Evolutionary conservation across 2,329 filamentous ascomycete genomes (phyloP).

Genomic region (Fragosphaeria purpurea): DNA sequence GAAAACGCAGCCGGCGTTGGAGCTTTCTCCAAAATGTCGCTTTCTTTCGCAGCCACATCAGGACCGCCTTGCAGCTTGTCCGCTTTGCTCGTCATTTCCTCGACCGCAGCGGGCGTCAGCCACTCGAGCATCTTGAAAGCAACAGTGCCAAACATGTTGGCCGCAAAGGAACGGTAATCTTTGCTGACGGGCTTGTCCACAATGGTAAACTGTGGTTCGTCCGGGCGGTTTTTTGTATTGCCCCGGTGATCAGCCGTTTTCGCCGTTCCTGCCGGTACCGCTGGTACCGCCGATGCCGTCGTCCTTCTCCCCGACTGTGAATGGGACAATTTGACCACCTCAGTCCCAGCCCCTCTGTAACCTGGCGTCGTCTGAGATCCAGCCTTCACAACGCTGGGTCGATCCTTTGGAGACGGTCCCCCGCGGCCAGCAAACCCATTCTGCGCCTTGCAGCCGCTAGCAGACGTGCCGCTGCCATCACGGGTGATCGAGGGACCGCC

Average conservation of each 20-base stretch:
- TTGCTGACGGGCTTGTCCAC: conserved; percentile 38
- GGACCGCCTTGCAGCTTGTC: conserved; percentile 20
- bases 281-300: not conserved
- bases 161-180: conserved; percentile 51
- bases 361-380: too few species aligned
- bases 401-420: too few species aligned
- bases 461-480: conserved; percentile 9
- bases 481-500: conserved; percentile 8
- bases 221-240: not conserved
- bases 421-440: not conserved
- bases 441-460: conserved; percentile 10
- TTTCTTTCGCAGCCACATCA: not conserved
- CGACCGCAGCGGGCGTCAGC: conserved; percentile 51
- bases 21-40: not conserved
- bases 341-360: too few species aligned
- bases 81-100: conserved; percentile 34
- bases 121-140: conserved; percentile 63
- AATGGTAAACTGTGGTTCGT: conserved; percentile 25
- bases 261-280: not conserved
- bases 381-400: too few species aligned
- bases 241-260: not conserved
- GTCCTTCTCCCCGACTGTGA: too few species aligned
- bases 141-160: conserved; percentile 54
- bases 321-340: too few species aligned
- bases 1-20: not conserved